Evolutionary conservation across 164 flowering plant species (phyloP), one percentile per base, ranked within the genome.

Genomic region (Liquidambar formosana): DNA sequence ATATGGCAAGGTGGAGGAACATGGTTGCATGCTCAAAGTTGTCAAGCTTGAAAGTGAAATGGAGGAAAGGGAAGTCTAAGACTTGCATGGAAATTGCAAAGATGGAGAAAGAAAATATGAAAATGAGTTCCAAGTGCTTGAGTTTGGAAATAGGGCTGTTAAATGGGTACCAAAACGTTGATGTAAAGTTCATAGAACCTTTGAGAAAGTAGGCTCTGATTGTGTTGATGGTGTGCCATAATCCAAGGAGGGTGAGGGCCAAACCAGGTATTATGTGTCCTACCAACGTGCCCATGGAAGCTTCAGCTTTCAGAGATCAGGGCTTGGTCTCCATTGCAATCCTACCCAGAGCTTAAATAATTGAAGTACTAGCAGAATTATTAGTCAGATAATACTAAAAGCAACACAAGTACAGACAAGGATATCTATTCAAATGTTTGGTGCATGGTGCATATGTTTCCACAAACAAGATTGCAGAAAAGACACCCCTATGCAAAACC

Each of bases 1-100:
- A 92, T 64, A 89, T 73, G n/a, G 84, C 85, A 28, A 89, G 89
- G 76, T 86, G 97, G 68, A 92, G 81, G 73, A 87, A 92, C 81
- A 92, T 88, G 67, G 88, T 80, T 3, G 93, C 85, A 56, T 92
- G 97, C 73, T 92, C 94, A 11, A 84, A 77, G 63, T 76, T 78
- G 63, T 74, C 76, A 21, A 79, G 86, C 67, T 82, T 72, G 77
- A 87, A 82, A 26, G 85, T 70, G 61, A 87, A 68, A 1, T 63
- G 81, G 22, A 87, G 21, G 47, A 57, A 67, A 67, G 86, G 89
- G 69, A 73, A 83, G 79, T 89, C 89, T 0, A 89, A 52, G 19
- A 87, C 38, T 69, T 87, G 94, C 67, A 72, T 49, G 22, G 78
- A 26, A 16, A 87, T 83, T 10, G 86, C 79, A 64, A 88, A 47